A percentile compares a stretch with the other conserved stretches of the same genome.
Conservation (phyloP, 108 stramenopile species). For the Nitzschia sp. region DNA sequence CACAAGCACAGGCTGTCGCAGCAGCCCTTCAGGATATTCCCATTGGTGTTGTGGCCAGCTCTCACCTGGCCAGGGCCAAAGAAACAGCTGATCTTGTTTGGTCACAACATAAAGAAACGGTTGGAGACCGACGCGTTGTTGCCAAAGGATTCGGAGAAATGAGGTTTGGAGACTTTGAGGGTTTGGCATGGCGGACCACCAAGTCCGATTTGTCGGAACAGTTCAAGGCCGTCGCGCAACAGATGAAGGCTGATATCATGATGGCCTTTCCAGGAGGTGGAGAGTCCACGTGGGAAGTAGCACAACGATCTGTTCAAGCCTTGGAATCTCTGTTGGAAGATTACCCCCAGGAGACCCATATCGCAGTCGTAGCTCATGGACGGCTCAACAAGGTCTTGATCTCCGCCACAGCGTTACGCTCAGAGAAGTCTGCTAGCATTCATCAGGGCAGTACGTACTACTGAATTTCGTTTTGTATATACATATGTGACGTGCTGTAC, state of each 20-base stretch:
- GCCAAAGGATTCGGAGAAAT: conserved; percentile 41
- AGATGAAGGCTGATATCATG: conserved; percentile 11
- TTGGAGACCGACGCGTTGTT: conserved; percentile 21
- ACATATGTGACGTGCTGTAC: no score
- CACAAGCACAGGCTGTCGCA: conserved; percentile 31
- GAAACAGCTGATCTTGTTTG: conserved; percentile 44
- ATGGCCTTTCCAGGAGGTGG: conserved; percentile 41
- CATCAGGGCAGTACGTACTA: conserved; percentile 35
- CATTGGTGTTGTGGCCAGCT: conserved; percentile 33
- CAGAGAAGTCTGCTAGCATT: conserved; percentile 20
- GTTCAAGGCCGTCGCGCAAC: conserved; percentile 6
- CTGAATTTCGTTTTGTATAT: neutral
- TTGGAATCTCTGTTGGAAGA: conserved; percentile 17
- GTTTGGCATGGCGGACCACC: conserved; percentile 18
- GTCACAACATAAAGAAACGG: conserved; percentile 13
- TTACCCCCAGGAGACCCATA: conserved; percentile 19
- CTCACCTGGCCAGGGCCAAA: conserved; percentile 36
- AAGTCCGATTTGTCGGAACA: conserved; percentile 13
- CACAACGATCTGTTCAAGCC: conserved; percentile 24
- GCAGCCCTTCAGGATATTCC: conserved; percentile 30
- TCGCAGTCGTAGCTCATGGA: conserved; percentile 49
- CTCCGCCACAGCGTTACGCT: conserved; percentile 17
- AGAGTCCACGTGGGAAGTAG: conserved; percentile 36
- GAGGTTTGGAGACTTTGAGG: conserved; percentile 54
- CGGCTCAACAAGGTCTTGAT: conserved; percentile 46